Evolutionary conservation across 768 basidiomycete species (phyloP).

Genomic region (Mycena pura): DNA sequence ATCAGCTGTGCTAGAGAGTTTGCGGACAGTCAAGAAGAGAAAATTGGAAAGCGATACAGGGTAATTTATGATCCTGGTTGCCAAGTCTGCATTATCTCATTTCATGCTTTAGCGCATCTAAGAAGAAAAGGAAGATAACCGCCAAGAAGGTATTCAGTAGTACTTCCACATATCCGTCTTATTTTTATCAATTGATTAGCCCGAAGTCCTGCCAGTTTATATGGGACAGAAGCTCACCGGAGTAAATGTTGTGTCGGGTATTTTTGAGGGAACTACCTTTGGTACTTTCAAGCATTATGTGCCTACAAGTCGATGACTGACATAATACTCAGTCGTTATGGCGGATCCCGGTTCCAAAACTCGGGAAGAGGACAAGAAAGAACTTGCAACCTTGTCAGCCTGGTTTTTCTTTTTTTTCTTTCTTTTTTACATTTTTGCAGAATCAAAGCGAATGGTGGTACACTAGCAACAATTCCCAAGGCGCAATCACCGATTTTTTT

Average conservation of each 20-base stretch:
- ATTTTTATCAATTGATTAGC: slow-evolving; percentile 41
- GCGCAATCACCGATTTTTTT: slow-evolving; percentile 60
- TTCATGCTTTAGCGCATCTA: slow-evolving; percentile 31
- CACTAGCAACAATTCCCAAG: slow-evolving; percentile 64
- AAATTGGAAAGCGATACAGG: slow-evolving; percentile 70
- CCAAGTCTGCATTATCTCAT: neutral
- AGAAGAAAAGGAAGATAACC: slow-evolving; percentile 66
- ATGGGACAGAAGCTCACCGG: slow-evolving; percentile 68
- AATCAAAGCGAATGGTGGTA: slow-evolving; percentile 75
- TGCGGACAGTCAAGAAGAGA: slow-evolving; percentile 72
- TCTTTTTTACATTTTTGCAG: slow-evolving; percentile 41
- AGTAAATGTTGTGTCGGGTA: slow-evolving; percentile 61
- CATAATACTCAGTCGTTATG: slow-evolving; percentile 63
- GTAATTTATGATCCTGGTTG: slow-evolving; percentile 40
- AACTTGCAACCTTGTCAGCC: slow-evolving; percentile 67
- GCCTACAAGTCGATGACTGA: neutral
- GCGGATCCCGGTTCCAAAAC: slow-evolving; percentile 76
- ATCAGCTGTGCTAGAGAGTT: slow-evolving; percentile 63
- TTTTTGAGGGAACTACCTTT: slow-evolving; percentile 82
- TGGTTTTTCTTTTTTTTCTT: neutral
- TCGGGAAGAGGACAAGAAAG: slow-evolving; percentile 71
- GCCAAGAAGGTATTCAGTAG: slow-evolving; percentile 53
- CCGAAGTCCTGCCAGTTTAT: slow-evolving; percentile 68
- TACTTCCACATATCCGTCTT: neutral
- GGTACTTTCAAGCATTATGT: slow-evolving; percentile 51